Base-by-base conservation (phyloP, 2,329 filamentous ascomycete species). In the Colletotrichum magnum region DNA sequence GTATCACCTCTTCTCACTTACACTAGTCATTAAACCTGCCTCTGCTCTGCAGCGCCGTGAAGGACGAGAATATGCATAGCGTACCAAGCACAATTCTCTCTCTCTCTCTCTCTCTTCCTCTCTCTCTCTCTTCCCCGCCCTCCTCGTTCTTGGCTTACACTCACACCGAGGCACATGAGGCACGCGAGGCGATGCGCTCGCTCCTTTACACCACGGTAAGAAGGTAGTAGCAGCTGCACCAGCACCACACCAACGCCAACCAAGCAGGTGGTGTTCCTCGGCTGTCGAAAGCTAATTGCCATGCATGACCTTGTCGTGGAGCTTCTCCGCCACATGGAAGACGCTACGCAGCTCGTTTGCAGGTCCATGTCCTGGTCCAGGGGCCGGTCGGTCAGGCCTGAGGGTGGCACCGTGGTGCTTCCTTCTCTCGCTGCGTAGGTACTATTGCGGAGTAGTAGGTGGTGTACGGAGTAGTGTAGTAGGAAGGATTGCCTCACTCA, bases 81-180 rank as follows among this genome's bases (percentile, higher is more conserved):
- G 10, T 36, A 36, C 41, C 41, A 15, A 43, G 13, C 41, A 15
- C 43, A 36, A 41, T 0, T 43, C 41, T 15, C 21, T 24, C 21
- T 24, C 21, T 24, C 21, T 24, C 21, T 24, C 2, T 43, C 41
- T 15, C 21, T 24, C 21, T 24, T 18, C 18, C 2, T 43, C 41
- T 15, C 21, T 24, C 21, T 24, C 21, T 24, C 21, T 24, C 21
- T 24, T 24, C 13, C 41, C 16, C 41, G 41, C 41, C 52, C 28
- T 24, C 21, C 32, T 21, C 47, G n/a, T 18, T 48, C 24, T 16
- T 24, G 28, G 45, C 48, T 21, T 52, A 6, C 21, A 41, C 54
- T 69, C 59, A 69, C 66, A 59, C 61, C 61, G 61, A 69, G 61
- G 54, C 61, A 52, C 39, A 54, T 26, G 32, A 52, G n/a, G 32